Conservation (phyloP, 371 early-diverging fungal genomes). For the Actinomortierella wolfii region DNA sequence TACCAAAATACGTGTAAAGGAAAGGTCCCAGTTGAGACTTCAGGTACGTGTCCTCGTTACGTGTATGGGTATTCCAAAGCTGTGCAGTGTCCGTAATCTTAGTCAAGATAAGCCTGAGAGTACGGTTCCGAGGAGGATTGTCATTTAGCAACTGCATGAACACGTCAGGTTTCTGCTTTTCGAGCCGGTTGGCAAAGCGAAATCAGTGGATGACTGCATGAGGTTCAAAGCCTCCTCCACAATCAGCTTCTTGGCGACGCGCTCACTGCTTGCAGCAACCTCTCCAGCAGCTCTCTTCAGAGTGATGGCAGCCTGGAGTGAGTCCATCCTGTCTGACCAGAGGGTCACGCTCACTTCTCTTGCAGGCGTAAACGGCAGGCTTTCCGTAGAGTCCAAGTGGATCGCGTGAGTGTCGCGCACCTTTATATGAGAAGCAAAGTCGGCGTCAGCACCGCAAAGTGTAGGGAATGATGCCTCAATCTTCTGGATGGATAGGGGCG, state of each 20-base stretch:
- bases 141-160: slow-evolving; percentile 18
- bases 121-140: slow-evolving; percentile 11
- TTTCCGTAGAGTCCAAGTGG: not conserved
- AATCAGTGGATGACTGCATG: not conserved
- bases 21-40: slow-evolving; percentile 6
- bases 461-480: no score
- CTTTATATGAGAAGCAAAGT: no score
- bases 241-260: slow-evolving; percentile 13
- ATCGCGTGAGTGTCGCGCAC: no score
- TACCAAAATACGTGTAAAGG: slow-evolving; percentile 25
- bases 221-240: slow-evolving; percentile 6
- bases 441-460: no score
- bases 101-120: slow-evolving; percentile 26
- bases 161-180: slow-evolving; percentile 6
- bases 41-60: slow-evolving; percentile 28
- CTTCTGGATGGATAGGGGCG: not conserved
- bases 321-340: slow-evolving; percentile 5
- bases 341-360: slow-evolving; percentile 11
- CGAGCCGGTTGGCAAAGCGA: slow-evolving; percentile 1
- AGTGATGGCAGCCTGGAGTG: slow-evolving; percentile 1
- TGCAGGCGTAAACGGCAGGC: slow-evolving; percentile 1
- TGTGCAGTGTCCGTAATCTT: slow-evolving; percentile 24
- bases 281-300: slow-evolving; percentile 7
- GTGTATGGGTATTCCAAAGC: slow-evolving; percentile 17
- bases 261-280: slow-evolving; percentile 11